Percentiles rank a stretch among this genome's conserved stretches.
Evolutionary conservation across 306 rosid genomes (phyloP).

Genomic region (Styphnolobium japonicum): DNA sequence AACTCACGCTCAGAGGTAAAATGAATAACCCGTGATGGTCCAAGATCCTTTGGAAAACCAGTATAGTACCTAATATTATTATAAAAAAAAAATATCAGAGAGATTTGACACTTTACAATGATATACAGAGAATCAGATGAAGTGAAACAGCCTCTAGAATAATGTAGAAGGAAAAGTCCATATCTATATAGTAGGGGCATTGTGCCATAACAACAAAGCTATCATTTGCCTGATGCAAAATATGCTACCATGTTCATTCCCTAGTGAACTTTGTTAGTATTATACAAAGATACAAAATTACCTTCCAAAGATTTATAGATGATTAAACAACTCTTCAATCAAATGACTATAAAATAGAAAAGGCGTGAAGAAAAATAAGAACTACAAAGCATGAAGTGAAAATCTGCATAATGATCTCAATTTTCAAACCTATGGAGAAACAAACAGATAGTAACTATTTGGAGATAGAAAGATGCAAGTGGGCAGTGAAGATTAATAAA

Average conservation of each 20-base stretch:
- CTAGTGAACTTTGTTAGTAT: background rate
- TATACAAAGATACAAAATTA: background rate
- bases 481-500: background rate
- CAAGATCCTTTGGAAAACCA: conserved; percentile 88
- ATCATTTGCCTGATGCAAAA: background rate
- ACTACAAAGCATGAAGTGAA: background rate
- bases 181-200: background rate
- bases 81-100: background rate
- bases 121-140: background rate
- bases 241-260: background rate
- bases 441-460: background rate
- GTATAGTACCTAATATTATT: conserved; percentile 61
- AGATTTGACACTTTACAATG: background rate
- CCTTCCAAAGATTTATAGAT: background rate
- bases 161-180: background rate
- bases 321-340: background rate
- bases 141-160: background rate
- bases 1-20: conserved; percentile 92
- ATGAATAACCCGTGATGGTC: conserved; percentile 79
- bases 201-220: background rate
- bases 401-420: background rate
- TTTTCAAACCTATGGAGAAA: background rate
- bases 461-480: background rate
- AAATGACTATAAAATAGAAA: background rate
- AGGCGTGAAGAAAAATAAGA: background rate